Evolutionary conservation across 352 stramenopile species (phyloP).

Genomic region (Pythium biforme): DNA sequence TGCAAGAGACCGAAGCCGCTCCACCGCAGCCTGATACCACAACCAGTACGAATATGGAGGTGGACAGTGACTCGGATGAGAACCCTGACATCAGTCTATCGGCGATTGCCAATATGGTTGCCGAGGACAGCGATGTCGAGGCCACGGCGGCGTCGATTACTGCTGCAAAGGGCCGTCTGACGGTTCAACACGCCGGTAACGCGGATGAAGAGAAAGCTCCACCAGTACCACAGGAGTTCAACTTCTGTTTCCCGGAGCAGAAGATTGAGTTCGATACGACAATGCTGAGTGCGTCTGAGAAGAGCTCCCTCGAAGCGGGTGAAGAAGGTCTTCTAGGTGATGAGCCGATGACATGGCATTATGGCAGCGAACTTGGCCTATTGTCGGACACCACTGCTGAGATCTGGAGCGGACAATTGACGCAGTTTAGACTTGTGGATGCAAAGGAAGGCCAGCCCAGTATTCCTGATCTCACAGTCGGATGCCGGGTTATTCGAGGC

Average conservation of each 20-base stretch:
- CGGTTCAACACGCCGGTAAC: slow-evolving; percentile 37
- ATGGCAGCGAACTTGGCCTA: slow-evolving; percentile 75
- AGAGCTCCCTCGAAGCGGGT: slow-evolving; percentile 56
- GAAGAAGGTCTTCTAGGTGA: slow-evolving; percentile 70
- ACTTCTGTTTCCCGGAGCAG: slow-evolving; percentile 67
- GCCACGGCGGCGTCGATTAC: slow-evolving; percentile 49
- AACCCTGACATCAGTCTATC: slow-evolving; percentile 74
- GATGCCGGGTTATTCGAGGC: slow-evolving; percentile 87
- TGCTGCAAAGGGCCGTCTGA: slow-evolving; percentile 37
- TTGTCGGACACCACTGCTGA: slow-evolving; percentile 64
- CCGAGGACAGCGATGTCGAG: slow-evolving; percentile 75
- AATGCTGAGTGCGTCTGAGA: slow-evolving; percentile 54
- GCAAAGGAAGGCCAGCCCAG: slow-evolving; percentile 42
- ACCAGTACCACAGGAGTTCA: slow-evolving; percentile 32
- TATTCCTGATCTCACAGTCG: slow-evolving; percentile 66
- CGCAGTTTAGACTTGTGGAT: slow-evolving; percentile 59
- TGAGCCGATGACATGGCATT: slow-evolving; percentile 49
- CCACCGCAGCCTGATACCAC: slow-evolving; percentile 25
- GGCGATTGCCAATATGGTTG: slow-evolving; percentile 86
- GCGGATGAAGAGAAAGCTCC: slow-evolving; percentile 11
- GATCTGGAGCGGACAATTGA: slow-evolving; percentile 77
- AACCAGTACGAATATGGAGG: slow-evolving; percentile 65
- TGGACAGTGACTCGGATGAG: slow-evolving; percentile 81
- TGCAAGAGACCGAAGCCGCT: slow-evolving; percentile 31
- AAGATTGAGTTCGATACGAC: slow-evolving; percentile 58